Evolutionary conservation across 768 basidiomycete species (phyloP).

Genomic region (Tylopilus plumbeoviolaceoides): DNA sequence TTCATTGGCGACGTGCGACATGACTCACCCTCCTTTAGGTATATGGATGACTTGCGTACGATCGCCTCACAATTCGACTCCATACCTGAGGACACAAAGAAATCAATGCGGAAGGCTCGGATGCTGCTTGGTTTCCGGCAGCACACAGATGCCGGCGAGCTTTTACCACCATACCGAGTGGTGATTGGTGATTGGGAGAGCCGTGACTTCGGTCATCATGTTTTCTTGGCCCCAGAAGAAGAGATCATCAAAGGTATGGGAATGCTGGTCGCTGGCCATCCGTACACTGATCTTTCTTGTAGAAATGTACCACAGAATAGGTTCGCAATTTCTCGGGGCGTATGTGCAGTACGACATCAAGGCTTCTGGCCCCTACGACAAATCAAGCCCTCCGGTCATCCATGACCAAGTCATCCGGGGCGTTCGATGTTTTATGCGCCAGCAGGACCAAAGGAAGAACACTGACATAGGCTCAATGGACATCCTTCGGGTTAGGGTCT

Average conservation of each 20-base stretch:
- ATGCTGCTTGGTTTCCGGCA: slow-evolving; percentile 8
- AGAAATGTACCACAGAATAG: slow-evolving; percentile 15
- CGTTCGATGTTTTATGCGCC: slow-evolving; percentile 6
- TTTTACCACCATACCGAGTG: slow-evolving; percentile 9
- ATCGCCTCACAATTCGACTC: slow-evolving; percentile 11
- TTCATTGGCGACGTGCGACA: neutral
- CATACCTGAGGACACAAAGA: slow-evolving; percentile 7
- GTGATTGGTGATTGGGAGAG: slow-evolving; percentile 11
- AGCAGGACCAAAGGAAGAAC: slow-evolving; percentile 14
- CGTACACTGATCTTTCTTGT: neutral
- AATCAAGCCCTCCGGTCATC: neutral
- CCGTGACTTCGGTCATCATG: slow-evolving; percentile 1
- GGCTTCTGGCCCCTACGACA: neutral
- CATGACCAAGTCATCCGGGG: slow-evolving; percentile 1
- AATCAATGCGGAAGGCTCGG: slow-evolving; percentile 1
- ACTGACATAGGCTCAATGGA: too few relatives aligned
- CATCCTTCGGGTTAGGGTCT: neutral
- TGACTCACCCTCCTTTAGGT: slow-evolving; percentile 6
- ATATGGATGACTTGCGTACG: slow-evolving; percentile 11
- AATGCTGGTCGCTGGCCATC: neutral
- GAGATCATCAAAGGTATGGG: slow-evolving; percentile 8
- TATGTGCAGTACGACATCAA: slow-evolving; percentile 3
- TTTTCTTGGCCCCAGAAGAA: slow-evolving; percentile 10
- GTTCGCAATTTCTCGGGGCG: slow-evolving; percentile 7
- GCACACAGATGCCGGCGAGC: neutral